Conservation (phyloP, 75 land plant genomes). For the Azolla pinnata region DNA sequence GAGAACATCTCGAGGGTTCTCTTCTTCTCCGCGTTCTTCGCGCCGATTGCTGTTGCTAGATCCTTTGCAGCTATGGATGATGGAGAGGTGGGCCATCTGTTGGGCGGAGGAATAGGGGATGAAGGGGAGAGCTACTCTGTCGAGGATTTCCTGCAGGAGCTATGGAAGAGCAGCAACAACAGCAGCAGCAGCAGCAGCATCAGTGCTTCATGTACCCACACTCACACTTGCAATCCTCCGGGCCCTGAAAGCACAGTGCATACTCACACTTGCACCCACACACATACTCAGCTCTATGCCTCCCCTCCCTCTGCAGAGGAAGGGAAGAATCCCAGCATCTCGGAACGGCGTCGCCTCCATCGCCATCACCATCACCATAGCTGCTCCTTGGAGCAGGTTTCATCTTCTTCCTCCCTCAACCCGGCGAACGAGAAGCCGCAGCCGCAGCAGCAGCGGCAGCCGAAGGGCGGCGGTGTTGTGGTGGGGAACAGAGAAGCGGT, state of each 20-base stretch:
- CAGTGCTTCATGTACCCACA: conserved; percentile 83
- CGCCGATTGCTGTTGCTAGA: not conserved
- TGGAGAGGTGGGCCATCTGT: conserved; percentile 68
- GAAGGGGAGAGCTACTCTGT: conserved; percentile 41
- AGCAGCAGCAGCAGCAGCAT: too few relatives aligned
- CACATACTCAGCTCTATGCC: conserved; percentile 62
- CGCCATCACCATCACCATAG: conserved; percentile 14
- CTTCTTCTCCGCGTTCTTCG: too few relatives aligned
- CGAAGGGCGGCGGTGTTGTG: too few relatives aligned
- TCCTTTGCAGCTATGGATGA: conserved; percentile 45
- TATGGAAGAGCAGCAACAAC: conserved; percentile 49
- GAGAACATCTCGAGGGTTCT: too few relatives aligned
- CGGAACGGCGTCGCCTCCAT: too few relatives aligned
- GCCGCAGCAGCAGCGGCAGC: too few relatives aligned
- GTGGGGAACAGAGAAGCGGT: conserved; percentile 82
- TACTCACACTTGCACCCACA: conserved; percentile 84
- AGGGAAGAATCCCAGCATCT: conserved; percentile 8
- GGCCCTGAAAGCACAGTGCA: conserved; percentile 72
- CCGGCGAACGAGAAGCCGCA: conserved; percentile 32
- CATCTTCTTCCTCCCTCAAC: conserved; percentile 8
- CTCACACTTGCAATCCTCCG: conserved; percentile 92
- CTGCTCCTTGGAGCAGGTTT: conserved; percentile 1
- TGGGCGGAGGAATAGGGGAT: conserved; percentile 47
- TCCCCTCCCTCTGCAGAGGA: conserved; percentile 14
- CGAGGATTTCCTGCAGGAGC: conserved; percentile 61